A percentile compares a stretch with the other conserved stretches of the same genome.
phyloP scores from a whole-genome alignment of 23 red algal genomes.

The Gracilaria caudata region DNA sequence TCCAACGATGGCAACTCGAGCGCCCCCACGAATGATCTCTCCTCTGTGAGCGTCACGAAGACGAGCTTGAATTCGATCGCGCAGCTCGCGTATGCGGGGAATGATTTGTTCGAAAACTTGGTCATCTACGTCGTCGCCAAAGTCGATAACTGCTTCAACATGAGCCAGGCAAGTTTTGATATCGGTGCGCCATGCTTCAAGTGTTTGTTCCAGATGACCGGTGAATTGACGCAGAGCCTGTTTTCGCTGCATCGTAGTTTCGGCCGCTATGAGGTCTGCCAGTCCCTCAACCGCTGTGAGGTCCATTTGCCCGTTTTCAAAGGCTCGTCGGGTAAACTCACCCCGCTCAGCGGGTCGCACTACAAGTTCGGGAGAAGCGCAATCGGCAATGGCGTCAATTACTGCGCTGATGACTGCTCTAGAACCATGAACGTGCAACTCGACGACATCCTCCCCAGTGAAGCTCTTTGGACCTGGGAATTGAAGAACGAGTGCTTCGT shows the following conservation, averaged over 20 bases:
- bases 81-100: slow-evolving; percentile 46
- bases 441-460: slow-evolving; percentile 95
- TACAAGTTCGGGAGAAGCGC: not conserved
- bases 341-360: slow-evolving; percentile 76
- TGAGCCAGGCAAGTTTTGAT: slow-evolving; percentile 77
- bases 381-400: slow-evolving; percentile 48
- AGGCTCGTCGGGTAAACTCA: slow-evolving; percentile 92
- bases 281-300: slow-evolving; percentile 80
- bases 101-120: slow-evolving; percentile 57
- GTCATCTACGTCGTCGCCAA: slow-evolving; percentile 91
- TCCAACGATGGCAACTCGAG: slow-evolving; percentile 83
- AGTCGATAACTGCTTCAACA: slow-evolving; percentile 90
- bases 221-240: slow-evolving; percentile 75
- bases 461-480: slow-evolving; percentile 86
- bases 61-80: slow-evolving; percentile 41
- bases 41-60: slow-evolving; percentile 64
- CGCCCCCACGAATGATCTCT: slow-evolving; percentile 78
- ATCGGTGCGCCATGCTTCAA: slow-evolving; percentile 70
- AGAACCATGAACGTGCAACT: slow-evolving; percentile 94
- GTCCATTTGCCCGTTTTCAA: slow-evolving; percentile 88
- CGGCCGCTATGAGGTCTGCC: slow-evolving; percentile 87
- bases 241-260: slow-evolving; percentile 74
- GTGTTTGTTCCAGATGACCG: slow-evolving; percentile 59
- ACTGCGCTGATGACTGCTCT: slow-evolving; percentile 80
- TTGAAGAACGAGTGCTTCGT: slow-evolving; percentile 80